Evolutionary conservation across 106 monocot genomes (phyloP), one percentile per base, ranked within the genome.

Genomic region (Acorus calamus): DNA sequence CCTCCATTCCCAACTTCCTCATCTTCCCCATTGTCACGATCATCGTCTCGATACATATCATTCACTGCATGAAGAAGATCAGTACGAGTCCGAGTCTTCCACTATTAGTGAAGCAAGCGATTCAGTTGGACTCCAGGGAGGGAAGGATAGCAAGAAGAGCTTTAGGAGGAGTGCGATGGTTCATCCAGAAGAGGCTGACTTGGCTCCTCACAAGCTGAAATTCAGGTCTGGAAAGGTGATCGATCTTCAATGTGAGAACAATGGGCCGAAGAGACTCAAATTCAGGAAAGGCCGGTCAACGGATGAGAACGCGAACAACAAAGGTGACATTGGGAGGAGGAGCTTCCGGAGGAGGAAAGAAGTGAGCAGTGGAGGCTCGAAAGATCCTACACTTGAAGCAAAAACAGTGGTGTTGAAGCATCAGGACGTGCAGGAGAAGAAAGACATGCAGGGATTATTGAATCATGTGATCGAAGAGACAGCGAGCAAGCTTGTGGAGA

Each of bases 381-480:
- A 46, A 44, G 52, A 64, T 42, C 63, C 56, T 11, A 57, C 63
- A 64, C 49, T 47, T 10, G 62, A 80, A 70, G 46, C 69, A 49
- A 71, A 56, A 28, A 11, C 63, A 48, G 78, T 87, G 28, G 67
- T 72, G 11, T 58, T 88, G 59, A 80, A 74, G 61, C 88, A 80
- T 68, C 82, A 78, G 59, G 77, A 85, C 73, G 66, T 72, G 61
- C 84, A 73, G 57, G 73, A 78, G 51, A 88, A 76, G 78, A 88
- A 80, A 74, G 84, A 80, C n/a, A 42, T 55, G 5, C 66, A 83
- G 68, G 77, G 75, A 47, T 65, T 93, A 60, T 78, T 82, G 58
- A 92, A 93, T 76, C 74, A 79, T 66, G 80, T 88, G 14, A 93
- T 88, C 47, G 85, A 93, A 64, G 82, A 85, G 57, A 88, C 85